Evolutionary conservation across 129 eudicot genomes (phyloP).

Genomic region (Logfia minima): DNA sequence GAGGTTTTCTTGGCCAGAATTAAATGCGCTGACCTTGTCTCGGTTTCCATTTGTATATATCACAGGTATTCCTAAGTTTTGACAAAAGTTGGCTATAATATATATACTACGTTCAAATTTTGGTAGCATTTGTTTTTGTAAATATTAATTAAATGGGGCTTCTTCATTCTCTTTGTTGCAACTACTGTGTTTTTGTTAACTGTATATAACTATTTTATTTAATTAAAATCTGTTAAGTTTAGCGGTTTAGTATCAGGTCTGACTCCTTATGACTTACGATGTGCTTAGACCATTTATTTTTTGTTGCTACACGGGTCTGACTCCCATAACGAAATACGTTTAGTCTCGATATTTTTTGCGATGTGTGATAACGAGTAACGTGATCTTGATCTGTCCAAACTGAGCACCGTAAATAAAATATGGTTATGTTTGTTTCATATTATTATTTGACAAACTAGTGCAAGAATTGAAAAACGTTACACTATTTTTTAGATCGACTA

Average conservation of each 20-base stretch:
- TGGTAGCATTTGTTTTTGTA: neutral
- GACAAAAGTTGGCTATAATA: neutral
- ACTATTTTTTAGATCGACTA: too few species aligned
- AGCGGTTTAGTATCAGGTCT: neutral
- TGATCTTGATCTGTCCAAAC: too few species aligned
- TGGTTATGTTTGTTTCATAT: too few species aligned
- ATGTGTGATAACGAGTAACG: too few species aligned
- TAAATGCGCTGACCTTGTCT: neutral
- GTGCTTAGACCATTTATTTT: neutral
- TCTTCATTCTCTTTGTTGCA: neutral
- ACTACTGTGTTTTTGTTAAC: neutral
- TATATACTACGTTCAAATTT: neutral
- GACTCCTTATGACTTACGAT: neutral
- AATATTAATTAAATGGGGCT: too few species aligned
- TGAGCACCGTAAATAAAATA: too few species aligned
- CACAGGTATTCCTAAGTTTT: constrained; percentile 7
- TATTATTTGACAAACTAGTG: too few species aligned
- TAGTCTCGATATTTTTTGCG: too few species aligned
- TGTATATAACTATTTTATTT: too few species aligned
- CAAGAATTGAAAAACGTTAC: too few species aligned
- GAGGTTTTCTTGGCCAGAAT: constrained; percentile 4
- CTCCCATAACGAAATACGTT: too few species aligned
- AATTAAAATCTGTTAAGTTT: neutral
- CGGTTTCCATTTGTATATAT: neutral
- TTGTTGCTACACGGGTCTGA: neutral